Percentiles rank a stretch among this genome's conserved stretches.
Evolutionary conservation across 352 stramenopile genomes (phyloP).

Genomic region (Globisporangium nodosum): DNA sequence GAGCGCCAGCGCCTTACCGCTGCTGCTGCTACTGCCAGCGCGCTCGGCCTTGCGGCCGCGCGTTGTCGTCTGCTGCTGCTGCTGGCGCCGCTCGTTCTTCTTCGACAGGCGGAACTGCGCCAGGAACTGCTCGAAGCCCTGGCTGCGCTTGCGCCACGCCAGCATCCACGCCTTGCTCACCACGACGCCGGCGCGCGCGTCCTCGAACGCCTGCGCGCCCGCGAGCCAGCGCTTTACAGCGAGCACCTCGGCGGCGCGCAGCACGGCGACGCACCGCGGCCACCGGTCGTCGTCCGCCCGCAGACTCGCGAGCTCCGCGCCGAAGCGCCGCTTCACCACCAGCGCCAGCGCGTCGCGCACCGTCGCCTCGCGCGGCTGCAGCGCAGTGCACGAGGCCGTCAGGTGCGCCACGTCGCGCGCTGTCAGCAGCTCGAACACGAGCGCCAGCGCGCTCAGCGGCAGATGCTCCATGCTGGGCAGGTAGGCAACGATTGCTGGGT

Average conservation of each 20-base stretch:
- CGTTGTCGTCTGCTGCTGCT: conserved; percentile 10
- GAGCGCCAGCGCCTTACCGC: not conserved
- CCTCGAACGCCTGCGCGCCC: conserved; percentile 34
- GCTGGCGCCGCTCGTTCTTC: conserved; percentile 37
- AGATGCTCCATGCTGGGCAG: conserved; percentile 49
- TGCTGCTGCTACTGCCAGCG: conserved; percentile 10
- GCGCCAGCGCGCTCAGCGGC: conserved; percentile 39
- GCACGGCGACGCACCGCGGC: conserved; percentile 48
- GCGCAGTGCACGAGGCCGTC: conserved; percentile 30
- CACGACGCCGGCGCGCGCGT: conserved; percentile 35
- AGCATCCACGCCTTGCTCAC: conserved; percentile 72
- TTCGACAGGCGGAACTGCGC: conserved; percentile 67
- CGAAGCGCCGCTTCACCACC: conserved; percentile 50
- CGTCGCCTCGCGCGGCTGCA: conserved; percentile 23
- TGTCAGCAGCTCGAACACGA: conserved; percentile 60
- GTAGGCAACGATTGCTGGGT: too few species aligned
- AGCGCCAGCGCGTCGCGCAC: conserved; percentile 55
- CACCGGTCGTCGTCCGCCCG: conserved; percentile 41
- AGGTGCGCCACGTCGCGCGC: conserved; percentile 49
- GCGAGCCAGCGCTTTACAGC: conserved; percentile 54
- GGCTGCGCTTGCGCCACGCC: conserved; percentile 67
- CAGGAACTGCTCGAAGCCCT: conserved; percentile 67
- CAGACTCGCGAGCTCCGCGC: conserved; percentile 46
- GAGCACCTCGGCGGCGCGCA: conserved; percentile 62
- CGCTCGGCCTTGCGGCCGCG: not conserved